Conservation (phyloP, 768 basidiomycete species). For the Collybiopsis luxurians region DNA sequence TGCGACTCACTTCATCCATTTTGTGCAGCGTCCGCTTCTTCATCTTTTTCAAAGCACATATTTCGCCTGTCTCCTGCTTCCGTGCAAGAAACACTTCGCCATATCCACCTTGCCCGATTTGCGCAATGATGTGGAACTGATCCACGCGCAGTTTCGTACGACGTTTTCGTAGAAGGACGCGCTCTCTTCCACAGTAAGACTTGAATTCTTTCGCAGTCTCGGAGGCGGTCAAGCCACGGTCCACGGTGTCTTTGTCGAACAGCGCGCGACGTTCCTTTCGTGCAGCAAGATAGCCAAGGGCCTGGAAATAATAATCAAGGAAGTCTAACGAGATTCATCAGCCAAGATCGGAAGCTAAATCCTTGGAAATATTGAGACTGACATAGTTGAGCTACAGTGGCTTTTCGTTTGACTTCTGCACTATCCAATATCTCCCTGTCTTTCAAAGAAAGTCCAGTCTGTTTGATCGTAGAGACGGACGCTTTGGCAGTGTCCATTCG, state of each 20-base stretch:
- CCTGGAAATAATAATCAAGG: slow-evolving; percentile 97
- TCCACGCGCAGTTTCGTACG: slow-evolving; percentile 90
- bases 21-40: slow-evolving; percentile 90
- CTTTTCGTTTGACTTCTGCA: slow-evolving; percentile 88
- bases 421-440: slow-evolving; percentile 84
- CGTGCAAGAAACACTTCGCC: slow-evolving; percentile 96
- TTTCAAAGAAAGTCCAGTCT: slow-evolving; percentile 67
- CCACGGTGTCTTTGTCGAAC: slow-evolving; percentile 80
- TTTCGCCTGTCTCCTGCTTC: slow-evolving; percentile 93
- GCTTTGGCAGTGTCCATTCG: slow-evolving; percentile 66
- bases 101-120: slow-evolving; percentile 98
- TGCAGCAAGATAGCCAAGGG: slow-evolving; percentile 82
- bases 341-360: not conserved
- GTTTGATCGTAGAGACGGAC: slow-evolving; percentile 45
- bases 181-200: slow-evolving; percentile 91
- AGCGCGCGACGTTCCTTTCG: slow-evolving; percentile 81
- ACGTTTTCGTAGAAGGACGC: slow-evolving; percentile 88
- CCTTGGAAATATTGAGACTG: slow-evolving; percentile 27
- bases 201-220: slow-evolving; percentile 81
- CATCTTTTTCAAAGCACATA: slow-evolving; percentile 98
- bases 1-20: slow-evolving; percentile 84
- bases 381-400: slow-evolving; percentile 97
- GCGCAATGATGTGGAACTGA: slow-evolving; percentile 97
- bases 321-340: slow-evolving; percentile 59
- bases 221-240: slow-evolving; percentile 52